phyloP scores from a whole-genome alignment of 352 stramenopile species.

The Pythium rishiriense region DNA sequence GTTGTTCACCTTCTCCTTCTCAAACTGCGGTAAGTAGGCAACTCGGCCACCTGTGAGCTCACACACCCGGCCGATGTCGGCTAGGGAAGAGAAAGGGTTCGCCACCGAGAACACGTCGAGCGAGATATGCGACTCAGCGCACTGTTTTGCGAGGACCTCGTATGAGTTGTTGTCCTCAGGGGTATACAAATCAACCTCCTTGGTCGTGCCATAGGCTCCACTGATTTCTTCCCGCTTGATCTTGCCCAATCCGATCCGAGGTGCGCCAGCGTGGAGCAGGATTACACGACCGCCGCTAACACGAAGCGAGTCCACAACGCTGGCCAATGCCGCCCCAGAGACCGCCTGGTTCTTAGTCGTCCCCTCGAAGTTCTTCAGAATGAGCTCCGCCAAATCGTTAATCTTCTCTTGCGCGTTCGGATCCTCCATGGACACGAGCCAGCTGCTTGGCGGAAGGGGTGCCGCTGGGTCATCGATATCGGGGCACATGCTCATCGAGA shows the following conservation, averaged over 20 bases:
- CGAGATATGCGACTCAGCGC: constrained; percentile 78
- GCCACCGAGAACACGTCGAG: constrained; percentile 86
- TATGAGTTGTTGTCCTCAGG: constrained; percentile 70
- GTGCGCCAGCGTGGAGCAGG: constrained; percentile 75
- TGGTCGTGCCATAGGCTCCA: constrained; percentile 81
- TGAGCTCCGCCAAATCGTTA: constrained; percentile 62
- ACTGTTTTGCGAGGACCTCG: constrained; percentile 61
- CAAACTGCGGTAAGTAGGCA: constrained; percentile 85
- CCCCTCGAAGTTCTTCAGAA: constrained; percentile 64
- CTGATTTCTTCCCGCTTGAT: constrained; percentile 81
- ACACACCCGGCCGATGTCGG: constrained; percentile 76
- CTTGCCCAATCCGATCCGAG: constrained; percentile 70
- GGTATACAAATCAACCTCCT: constrained; percentile 85
- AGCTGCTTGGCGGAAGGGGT: constrained; percentile 70
- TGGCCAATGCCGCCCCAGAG: constrained; percentile 74
- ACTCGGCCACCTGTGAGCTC: constrained; percentile 86
- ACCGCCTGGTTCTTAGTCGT: constrained; percentile 80
- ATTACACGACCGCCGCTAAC: constrained; percentile 67
- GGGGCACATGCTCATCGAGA: constrained; percentile 76
- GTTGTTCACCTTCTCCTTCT: constrained; percentile 84
- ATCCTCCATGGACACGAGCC: constrained; percentile 84
- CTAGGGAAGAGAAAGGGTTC: constrained; percentile 81
- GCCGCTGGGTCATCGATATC: constrained; percentile 81
- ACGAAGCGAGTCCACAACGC: constrained; percentile 68
- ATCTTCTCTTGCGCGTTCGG: constrained; percentile 71